Evolutionary conservation across 352 stramenopile genomes (phyloP), one percentile per base, ranked within the genome.

Genomic region (Phytophthora fragariaefolia): DNA sequence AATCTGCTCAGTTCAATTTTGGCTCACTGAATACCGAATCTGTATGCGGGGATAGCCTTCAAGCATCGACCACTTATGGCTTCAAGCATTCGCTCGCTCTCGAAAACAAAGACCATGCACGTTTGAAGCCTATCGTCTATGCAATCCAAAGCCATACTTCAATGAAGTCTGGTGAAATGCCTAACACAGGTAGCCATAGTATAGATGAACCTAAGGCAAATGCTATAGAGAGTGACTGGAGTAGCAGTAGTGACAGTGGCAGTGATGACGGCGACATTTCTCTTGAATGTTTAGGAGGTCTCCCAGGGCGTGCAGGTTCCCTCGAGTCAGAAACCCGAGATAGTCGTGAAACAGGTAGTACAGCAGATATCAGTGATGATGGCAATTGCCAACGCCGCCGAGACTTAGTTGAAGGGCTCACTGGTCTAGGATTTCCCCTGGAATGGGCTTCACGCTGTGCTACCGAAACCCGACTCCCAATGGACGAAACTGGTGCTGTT

Each of bases 1-100:
- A 98, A 64, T 69, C 62, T 15, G 79, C 80, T 0, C 63, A 81
- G 28, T 91, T 98, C 66, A 92, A 97, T 36, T 91, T 97, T 51
- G 90, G 87, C 20, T 57, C 59, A 22, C 1, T 47, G 18, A 48
- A 13, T 15, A 23, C 18, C 40, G 18, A 3, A 28, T 40, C 23
- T 26, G 22, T 48, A 17, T 57, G 12, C 8, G 58, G 67, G 32
- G 47, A 56, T 7, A 47, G 56, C 4, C 6, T 58, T 24, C 50
- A 63, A 4, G 1, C 32, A 12, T 24, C 24, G 17, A 45, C n/a
- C 15, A 13, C 58, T 22, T 20, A 18, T 28, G 50, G 62, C 3
- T 89, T 90, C 53, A 65, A 74, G 1, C 66, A 87, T 18, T 50
- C 76, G 1, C 80, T 80, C 12, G 20, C 38, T 20, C 55, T 90